Conservation (phyloP, 176 grass and related monocot genomes). For the Avena eriantha region DNA sequence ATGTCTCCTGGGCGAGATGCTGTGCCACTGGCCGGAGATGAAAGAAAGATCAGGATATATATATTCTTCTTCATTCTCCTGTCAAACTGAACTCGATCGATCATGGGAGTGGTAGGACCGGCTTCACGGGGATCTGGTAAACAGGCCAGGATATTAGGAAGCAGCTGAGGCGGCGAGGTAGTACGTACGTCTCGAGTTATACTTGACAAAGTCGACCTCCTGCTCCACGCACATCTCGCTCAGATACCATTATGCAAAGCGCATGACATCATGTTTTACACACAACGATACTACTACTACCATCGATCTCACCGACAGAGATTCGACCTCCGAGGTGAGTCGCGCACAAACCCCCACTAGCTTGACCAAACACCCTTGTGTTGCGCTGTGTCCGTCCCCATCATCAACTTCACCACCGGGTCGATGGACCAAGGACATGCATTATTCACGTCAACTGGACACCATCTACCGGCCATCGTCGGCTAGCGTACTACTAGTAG, state of each 20-base stretch:
- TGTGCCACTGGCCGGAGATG: no score
- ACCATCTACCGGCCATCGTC: background rate
- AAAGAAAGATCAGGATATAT: background rate
- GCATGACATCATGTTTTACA: no score
- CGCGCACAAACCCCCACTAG: background rate
- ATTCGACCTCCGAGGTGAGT: background rate
- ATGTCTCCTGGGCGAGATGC: background rate
- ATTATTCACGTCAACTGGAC: slow-evolving; percentile 32
- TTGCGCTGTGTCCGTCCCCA: background rate
- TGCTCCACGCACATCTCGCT: background rate
- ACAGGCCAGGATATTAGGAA: background rate
- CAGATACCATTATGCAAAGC: background rate
- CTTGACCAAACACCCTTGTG: background rate
- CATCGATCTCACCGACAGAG: background rate
- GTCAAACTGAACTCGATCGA: background rate
- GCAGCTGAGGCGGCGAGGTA: background rate
- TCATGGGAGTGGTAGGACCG: background rate
- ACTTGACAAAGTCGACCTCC: no score
- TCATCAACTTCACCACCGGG: background rate
- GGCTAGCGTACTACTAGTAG: background rate
- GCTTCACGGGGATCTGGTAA: background rate
- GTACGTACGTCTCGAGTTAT: no score
- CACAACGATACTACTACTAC: no score
- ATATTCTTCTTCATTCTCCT: background rate
- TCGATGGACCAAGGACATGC: no score